Conservation (phyloP, 2,329 filamentous ascomycete species). For the Colletotrichum sp. region DNA sequence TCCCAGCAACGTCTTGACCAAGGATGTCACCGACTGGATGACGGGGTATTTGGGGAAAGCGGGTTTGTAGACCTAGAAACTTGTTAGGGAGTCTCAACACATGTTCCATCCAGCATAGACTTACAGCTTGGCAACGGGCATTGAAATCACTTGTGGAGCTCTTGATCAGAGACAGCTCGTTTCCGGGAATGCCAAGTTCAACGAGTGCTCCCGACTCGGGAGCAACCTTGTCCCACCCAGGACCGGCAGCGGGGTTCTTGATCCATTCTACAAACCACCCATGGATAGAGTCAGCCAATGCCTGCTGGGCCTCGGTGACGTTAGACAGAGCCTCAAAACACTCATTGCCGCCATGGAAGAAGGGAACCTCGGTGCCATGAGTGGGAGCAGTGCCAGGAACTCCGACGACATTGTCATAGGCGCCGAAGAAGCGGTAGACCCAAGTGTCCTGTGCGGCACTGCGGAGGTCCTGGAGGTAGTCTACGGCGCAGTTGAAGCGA, state of each 20-base stretch:
- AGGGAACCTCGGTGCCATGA: conserved; percentile 46
- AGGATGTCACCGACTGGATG: too few relatives aligned
- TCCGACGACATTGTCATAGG: conserved; percentile 44
- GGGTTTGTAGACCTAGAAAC: too few relatives aligned
- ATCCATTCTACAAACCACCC: conserved; percentile 49
- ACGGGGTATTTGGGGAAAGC: too few relatives aligned
- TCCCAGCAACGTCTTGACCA: too few relatives aligned
- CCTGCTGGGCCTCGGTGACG: conserved; percentile 43
- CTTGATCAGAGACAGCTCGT: conserved; percentile 28
- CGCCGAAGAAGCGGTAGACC: conserved; percentile 48
- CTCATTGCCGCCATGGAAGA: conserved; percentile 50
- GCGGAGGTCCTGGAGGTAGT: conserved; percentile 44
- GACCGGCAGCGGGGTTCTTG: conserved; percentile 45
- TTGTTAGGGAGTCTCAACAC: too few relatives aligned
- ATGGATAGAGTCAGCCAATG: conserved; percentile 44
- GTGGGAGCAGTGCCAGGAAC: conserved; percentile 37
- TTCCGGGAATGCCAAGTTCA: conserved; percentile 38
- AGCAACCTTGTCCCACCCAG: conserved; percentile 42
- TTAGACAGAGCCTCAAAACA: conserved; percentile 36
- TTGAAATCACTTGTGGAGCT: too few relatives aligned
- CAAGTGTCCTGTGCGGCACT: conserved; percentile 41
- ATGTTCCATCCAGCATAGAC: too few relatives aligned
- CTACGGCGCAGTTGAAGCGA: conserved; percentile 48
- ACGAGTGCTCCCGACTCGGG: conserved; percentile 33
- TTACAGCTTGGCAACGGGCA: too few relatives aligned